These are phyloP conservation scores for Benincasa hispida DNA, from an alignment of 306 rosid species.

Conservation along the genomic window DNA sequence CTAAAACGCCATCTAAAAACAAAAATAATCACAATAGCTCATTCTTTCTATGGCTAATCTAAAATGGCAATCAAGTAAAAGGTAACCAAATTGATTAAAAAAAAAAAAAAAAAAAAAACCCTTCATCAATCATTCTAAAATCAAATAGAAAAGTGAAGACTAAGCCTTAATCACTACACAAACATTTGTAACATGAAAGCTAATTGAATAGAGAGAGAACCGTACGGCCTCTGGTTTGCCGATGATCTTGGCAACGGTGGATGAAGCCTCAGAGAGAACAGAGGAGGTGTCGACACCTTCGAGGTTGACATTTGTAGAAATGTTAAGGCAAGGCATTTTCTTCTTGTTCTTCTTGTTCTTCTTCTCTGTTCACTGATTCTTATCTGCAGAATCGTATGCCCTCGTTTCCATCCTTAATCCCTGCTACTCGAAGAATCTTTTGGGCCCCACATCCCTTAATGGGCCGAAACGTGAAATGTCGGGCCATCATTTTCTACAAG, in stretches of 20 bases:
- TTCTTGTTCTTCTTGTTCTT: slow-evolving; percentile 3
- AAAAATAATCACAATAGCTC: background rate
- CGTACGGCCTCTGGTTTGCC: slow-evolving; percentile 77
- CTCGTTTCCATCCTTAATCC: background rate
- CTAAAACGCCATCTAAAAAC: background rate
- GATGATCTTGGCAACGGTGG: slow-evolving; percentile 55
- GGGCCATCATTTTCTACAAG: background rate
- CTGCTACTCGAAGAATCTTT: background rate
- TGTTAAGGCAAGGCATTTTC: slow-evolving; percentile 85
- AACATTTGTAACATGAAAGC: background rate
- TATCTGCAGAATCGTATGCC: background rate
- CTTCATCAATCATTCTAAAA: background rate
- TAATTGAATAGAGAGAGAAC: background rate
- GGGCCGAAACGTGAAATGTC: background rate
- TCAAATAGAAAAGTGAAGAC: background rate
- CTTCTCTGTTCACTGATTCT: background rate
- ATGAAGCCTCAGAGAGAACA: slow-evolving; percentile 82
- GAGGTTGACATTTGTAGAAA: slow-evolving; percentile 63
- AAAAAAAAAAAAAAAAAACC: too few relatives aligned
- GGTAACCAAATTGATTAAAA: background rate
- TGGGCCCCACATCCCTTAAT: background rate
- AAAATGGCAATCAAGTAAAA: background rate
- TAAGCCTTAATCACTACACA: background rate
- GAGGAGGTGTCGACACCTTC: slow-evolving; percentile 79
- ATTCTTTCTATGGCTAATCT: background rate